Conservation (phyloP, 2,329 filamentous ascomycete genomes). For the Penicillium sumatraense region DNA sequence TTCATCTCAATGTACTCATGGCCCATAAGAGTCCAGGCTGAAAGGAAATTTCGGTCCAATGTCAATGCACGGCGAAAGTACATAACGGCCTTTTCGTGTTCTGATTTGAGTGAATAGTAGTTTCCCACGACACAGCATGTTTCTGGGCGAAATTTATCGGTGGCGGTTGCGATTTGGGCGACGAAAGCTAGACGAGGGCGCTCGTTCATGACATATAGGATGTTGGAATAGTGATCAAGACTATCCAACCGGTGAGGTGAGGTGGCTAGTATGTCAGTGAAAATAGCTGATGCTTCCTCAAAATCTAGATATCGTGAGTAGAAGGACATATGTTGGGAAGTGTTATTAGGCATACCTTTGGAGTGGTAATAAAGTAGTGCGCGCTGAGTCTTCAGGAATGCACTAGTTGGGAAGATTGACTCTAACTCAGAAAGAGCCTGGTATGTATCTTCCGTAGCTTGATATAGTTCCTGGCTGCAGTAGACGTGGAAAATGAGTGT, state of each 20-base stretch:
- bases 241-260: constrained; percentile 77
- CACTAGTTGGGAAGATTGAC: constrained; percentile 81
- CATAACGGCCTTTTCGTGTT: constrained; percentile 97
- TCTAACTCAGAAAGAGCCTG: constrained; percentile 77
- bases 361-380: constrained; percentile 89
- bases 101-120: constrained; percentile 91
- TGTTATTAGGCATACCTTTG: constrained; percentile 55
- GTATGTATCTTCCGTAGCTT: constrained; percentile 76
- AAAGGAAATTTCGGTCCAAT: constrained; percentile 85
- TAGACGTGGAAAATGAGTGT: constrained; percentile 93
- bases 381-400: constrained; percentile 88
- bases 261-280: constrained; percentile 69
- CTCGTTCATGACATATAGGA: constrained; percentile 88
- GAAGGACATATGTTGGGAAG: constrained; percentile 1
- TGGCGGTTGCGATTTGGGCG: constrained; percentile 85
- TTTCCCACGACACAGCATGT: constrained; percentile 97
- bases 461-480: constrained; percentile 88
- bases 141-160: constrained; percentile 95
- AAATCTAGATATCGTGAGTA: constrained; percentile 54
- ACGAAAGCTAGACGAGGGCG: constrained; percentile 90
- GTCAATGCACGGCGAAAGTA: constrained; percentile 94
- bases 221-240: constrained; percentile 95
- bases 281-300: constrained; percentile 66
- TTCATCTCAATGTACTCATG: constrained; percentile 99
- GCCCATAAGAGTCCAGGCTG: constrained; percentile 98